Conservation (phyloP, 1,139 yeast genomes). For the Candida glucosophila region DNA sequence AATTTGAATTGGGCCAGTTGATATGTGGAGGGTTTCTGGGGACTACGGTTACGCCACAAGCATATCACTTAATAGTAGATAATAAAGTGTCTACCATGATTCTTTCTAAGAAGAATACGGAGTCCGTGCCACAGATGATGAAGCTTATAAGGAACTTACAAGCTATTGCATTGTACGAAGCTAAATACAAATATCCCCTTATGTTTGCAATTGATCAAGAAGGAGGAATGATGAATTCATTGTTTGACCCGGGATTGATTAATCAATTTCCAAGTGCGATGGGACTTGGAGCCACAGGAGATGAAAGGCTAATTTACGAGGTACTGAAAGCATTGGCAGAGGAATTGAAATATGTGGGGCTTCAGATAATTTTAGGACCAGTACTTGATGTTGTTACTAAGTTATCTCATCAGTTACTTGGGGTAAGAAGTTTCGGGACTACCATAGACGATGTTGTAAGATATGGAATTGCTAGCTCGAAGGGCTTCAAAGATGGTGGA, state of each 20-base stretch:
- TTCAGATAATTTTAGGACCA: slow-evolving; percentile 54
- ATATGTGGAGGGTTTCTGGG: slow-evolving; percentile 61
- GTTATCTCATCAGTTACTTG: slow-evolving; percentile 48
- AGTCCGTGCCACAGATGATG: neutral
- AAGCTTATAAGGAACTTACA: slow-evolving; percentile 45
- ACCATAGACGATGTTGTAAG: slow-evolving; percentile 50
- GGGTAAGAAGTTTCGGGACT: slow-evolving; percentile 57
- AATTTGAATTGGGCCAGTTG: slow-evolving; percentile 41
- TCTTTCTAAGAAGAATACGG: slow-evolving; percentile 1
- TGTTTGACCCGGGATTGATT: slow-evolving; percentile 43
- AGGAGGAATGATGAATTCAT: slow-evolving; percentile 61
- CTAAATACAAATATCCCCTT: slow-evolving; percentile 47
- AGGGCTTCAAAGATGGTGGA: slow-evolving; percentile 51
- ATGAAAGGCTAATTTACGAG: slow-evolving; percentile 41
- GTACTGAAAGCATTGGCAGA: slow-evolving; percentile 49
- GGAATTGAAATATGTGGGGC: slow-evolving; percentile 48
- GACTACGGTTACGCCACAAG: slow-evolving; percentile 47
- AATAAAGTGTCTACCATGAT: slow-evolving; percentile 14
- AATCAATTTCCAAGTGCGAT: slow-evolving; percentile 61
- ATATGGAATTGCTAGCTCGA: slow-evolving; percentile 47
- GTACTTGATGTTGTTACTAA: slow-evolving; percentile 57
- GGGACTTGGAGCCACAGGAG: slow-evolving; percentile 56
- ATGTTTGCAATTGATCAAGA: slow-evolving; percentile 80
- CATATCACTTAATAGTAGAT: slow-evolving; percentile 44
- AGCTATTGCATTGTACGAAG: slow-evolving; percentile 41